These are phyloP conservation scores for Echium plantagineum DNA, from an alignment of 257 asterid genomes.

Conservation along the genomic window DNA sequence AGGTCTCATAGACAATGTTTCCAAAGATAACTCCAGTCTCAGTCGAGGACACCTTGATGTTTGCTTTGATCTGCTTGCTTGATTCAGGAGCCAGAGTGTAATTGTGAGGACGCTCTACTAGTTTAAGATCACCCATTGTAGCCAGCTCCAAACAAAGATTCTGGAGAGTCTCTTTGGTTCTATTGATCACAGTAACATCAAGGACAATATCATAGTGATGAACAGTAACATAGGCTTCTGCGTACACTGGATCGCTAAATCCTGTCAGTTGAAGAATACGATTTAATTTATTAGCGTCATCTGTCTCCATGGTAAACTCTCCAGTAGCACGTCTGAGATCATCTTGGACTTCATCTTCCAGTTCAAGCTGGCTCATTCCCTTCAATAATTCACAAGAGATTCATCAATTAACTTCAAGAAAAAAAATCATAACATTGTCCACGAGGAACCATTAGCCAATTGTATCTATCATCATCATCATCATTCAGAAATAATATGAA, in stretches of 20 bases:
- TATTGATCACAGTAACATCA: constrained; percentile 78
- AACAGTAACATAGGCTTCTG: constrained; percentile 92
- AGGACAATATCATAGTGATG: constrained; percentile 92
- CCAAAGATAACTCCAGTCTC: constrained; percentile 97
- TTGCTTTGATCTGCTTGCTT: constrained; percentile 91
- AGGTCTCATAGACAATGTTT: constrained; percentile 85
- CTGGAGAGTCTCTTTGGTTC: constrained; percentile 95
- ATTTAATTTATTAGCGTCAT: constrained; percentile 74
- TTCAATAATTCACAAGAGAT: constrained; percentile 13
- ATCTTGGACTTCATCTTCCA: constrained; percentile 90
- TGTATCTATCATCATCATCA: too few species aligned
- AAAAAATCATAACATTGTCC: too few species aligned
- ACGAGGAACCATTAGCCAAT: too few species aligned
- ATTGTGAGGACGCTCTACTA: constrained; percentile 93
- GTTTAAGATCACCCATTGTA: constrained; percentile 96
- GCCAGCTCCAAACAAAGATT: constrained; percentile 90
- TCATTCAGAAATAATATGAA: too few species aligned
- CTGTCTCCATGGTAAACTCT: constrained; percentile 66
- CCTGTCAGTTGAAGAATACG: constrained; percentile 92
- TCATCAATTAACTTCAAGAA: too few species aligned
- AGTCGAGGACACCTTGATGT: constrained; percentile 90
- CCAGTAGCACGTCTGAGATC: constrained; percentile 96
- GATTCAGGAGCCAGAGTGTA: constrained; percentile 83
- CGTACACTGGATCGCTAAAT: constrained; percentile 92
- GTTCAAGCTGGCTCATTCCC: constrained; percentile 97